These are phyloP conservation scores for Laguncularia racemosa DNA, from an alignment of 345 rosid species.

Conservation along the genomic window DNA sequence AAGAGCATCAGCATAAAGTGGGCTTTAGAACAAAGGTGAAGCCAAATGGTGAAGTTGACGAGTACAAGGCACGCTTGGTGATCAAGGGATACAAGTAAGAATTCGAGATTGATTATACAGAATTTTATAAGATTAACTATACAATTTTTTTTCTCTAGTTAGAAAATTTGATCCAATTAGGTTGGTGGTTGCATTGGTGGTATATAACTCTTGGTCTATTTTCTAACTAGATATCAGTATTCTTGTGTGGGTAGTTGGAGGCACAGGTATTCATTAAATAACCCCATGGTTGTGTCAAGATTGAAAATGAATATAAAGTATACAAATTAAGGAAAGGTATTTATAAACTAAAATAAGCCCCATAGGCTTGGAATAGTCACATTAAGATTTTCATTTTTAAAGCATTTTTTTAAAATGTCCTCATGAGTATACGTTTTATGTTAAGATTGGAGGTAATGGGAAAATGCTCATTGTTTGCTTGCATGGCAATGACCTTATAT, in stretches of 20 bases:
- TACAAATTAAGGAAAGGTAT: background rate
- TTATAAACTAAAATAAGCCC: slow-evolving; percentile 1
- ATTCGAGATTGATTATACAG: too few species aligned
- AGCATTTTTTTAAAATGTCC: background rate
- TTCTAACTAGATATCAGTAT: background rate
- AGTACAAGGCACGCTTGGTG: background rate
- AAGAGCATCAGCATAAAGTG: slow-evolving; percentile 1
- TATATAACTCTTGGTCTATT: too few species aligned
- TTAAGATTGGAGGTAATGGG: too few species aligned
- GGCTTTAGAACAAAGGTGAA: slow-evolving; percentile 1
- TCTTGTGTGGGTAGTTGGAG: background rate
- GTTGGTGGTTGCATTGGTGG: too few species aligned
- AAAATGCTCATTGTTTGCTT: too few species aligned
- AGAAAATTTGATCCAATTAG: too few species aligned
- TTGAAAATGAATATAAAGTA: background rate
- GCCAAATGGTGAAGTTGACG: background rate
- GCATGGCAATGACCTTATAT: too few species aligned
- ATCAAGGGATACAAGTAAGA: background rate
- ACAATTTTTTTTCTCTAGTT: too few species aligned
- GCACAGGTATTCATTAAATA: background rate
- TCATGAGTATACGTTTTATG: background rate
- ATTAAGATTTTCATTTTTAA: background rate
- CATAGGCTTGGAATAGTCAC: background rate
- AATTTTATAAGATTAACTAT: background rate
- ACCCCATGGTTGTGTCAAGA: background rate